A percentile compares a stretch with the other conserved stretches of the same genome.
These are phyloP conservation scores for Uromyces viciae-fabae DNA, from an alignment of 1,284 basidiomycete genomes.

Conservation along the genomic window DNA sequence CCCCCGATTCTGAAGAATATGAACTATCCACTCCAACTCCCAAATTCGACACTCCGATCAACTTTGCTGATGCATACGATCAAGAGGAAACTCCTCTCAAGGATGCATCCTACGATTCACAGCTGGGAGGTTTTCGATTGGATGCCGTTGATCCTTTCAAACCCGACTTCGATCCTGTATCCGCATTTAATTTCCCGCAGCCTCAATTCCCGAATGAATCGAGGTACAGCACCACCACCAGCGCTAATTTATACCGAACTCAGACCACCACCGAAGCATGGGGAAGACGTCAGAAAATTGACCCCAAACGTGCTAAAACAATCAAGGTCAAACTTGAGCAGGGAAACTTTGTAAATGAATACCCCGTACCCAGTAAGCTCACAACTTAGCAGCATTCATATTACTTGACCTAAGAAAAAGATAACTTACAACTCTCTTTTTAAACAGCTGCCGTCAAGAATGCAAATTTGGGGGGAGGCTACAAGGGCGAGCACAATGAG, in stretches of 20 bases:
- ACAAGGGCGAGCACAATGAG: slow-evolving; percentile 34
- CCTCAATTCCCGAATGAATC: slow-evolving; percentile 7
- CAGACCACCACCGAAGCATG: slow-evolving; percentile 45
- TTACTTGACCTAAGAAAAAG: too few relatives aligned
- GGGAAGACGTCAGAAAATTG: slow-evolving; percentile 39
- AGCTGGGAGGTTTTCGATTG: slow-evolving; percentile 26
- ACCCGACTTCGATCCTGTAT: slow-evolving; percentile 8
- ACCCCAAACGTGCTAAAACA: slow-evolving; percentile 43
- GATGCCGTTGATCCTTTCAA: slow-evolving; percentile 14
- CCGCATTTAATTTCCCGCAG: slow-evolving; percentile 23
- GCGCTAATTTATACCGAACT: slow-evolving; percentile 29
- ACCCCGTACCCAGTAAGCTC: slow-evolving; percentile 40
- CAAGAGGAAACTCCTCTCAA: slow-evolving; percentile 23
- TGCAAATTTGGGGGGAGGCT: slow-evolving; percentile 39
- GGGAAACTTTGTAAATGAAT: slow-evolving; percentile 44
- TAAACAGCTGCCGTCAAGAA: slow-evolving; percentile 41
- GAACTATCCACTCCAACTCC: slow-evolving; percentile 21
- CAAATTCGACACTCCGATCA: background rate
- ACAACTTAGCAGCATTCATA: background rate
- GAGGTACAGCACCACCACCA: slow-evolving; percentile 8
- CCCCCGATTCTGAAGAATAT: slow-evolving; percentile 18
- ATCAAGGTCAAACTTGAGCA: slow-evolving; percentile 45
- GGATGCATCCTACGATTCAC: slow-evolving; percentile 8
- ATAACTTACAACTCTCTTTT: background rate
- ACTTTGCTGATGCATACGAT: background rate